Evolutionary conservation across 2,329 filamentous ascomycete species (phyloP), one percentile per base, ranked within the genome.

Genomic region (Botrytis galanthina): DNA sequence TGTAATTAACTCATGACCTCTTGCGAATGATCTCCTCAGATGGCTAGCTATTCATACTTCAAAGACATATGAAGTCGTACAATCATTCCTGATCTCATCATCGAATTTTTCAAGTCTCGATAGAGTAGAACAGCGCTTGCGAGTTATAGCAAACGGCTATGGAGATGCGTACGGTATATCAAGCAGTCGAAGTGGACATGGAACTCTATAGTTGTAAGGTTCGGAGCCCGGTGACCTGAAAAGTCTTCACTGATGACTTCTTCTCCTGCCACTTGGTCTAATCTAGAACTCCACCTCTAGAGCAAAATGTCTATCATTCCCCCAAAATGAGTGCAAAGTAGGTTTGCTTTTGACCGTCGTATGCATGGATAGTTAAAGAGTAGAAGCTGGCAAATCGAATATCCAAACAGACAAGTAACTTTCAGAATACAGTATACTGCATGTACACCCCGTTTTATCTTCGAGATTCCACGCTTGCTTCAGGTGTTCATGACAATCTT

Each of bases 401-500:
- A 1, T 51, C 4, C 10, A n/a, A 51, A 51, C 4, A 51, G 48
- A 51, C 2, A 51, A 14, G 48, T 4, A 12, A 51, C 10, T n/a
- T 26, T 12, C 10, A n/a, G 10, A 9, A 51, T n/a, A 7, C n/a
- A 12, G 48, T n/a, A 51, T n/a, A 26, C 2, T n/a, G 22, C 3
- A 51, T n/a, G 22, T n/a, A n/a, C 22, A 51, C 48, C 14, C n/a
- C 10, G 5, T n/a, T 14, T 51, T n/a, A 12, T 51, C 10, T 26
- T n/a, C 10, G 9, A 51, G 22, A 51, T n/a, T 6, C 10, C 10
- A 12, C 22, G 48, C 22, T 51, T 14, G 48, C 5, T 12, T 12
- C 4, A 51, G 1, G 10, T 14, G 4, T 51, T n/a, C 22, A n/a
- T 51, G 22, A 14, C n/a, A n/a, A n/a, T 51, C 0, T 2, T 14